Conservation (phyloP, 208 protist genomes). For the Leishmania arabica region DNA sequence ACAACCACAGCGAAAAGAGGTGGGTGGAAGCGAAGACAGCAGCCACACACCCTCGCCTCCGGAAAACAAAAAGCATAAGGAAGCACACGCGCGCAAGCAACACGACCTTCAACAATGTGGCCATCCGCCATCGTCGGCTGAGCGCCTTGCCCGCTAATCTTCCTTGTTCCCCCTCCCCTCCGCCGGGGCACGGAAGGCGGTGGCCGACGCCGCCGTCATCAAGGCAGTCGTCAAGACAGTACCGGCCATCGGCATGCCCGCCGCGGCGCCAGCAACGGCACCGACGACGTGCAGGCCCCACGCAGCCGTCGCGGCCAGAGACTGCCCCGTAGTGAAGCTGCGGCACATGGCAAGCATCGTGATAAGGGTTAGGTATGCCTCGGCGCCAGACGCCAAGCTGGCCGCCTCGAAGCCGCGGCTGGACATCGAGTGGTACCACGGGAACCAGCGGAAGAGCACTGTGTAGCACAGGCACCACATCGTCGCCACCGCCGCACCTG, state of each 20-base stretch:
- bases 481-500: slow-evolving; percentile 49
- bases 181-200: not conserved
- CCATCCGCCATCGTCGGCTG: not conserved
- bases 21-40: not conserved
- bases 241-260: slow-evolving; percentile 12
- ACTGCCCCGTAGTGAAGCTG: slow-evolving; percentile 28
- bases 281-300: slow-evolving; percentile 16
- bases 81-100: not conserved
- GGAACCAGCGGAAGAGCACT: slow-evolving; percentile 70
- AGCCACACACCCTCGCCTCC: not conserved
- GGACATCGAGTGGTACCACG: slow-evolving; percentile 70
- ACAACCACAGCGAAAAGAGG: not conserved
- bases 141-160: not conserved
- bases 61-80: too few relatives aligned
- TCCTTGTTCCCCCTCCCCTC: slow-evolving; percentile 6
- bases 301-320: not conserved
- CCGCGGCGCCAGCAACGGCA: slow-evolving; percentile 14
- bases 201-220: slow-evolving; percentile 7
- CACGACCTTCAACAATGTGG: not conserved
- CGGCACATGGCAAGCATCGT: slow-evolving; percentile 50
- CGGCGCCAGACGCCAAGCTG: slow-evolving; percentile 47
- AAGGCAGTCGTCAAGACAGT: slow-evolving; percentile 12
- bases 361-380: slow-evolving; percentile 55
- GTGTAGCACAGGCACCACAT: slow-evolving; percentile 61
- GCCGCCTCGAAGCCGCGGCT: slow-evolving; percentile 55